Percentiles rank a stretch among this genome's conserved stretches.
Evolutionary conservation across 2,329 filamentous ascomycete species (phyloP).

Genomic region (Paecilomyces dactylethromorphus): DNA sequence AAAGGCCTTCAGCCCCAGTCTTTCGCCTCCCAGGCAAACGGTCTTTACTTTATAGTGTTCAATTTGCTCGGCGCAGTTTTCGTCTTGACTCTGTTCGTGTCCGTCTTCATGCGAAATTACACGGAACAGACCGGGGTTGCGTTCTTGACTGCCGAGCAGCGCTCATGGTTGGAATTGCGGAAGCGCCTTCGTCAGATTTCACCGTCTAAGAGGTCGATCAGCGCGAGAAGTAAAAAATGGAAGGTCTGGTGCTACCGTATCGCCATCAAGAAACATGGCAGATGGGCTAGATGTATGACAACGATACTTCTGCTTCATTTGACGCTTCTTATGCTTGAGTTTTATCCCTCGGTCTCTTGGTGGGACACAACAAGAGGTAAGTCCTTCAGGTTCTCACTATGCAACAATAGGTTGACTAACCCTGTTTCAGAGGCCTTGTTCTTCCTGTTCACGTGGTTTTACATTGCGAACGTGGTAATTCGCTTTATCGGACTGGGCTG

Average conservation of each 20-base stretch:
- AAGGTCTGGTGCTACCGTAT: slow-evolving; percentile 92
- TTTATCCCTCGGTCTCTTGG: slow-evolving; percentile 62
- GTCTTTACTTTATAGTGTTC: slow-evolving; percentile 91
- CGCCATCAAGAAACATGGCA: slow-evolving; percentile 87
- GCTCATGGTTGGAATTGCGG: slow-evolving; percentile 90
- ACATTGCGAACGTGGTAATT: slow-evolving; percentile 74
- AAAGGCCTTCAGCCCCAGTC: slow-evolving; percentile 64
- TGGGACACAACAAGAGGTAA: slow-evolving; percentile 64
- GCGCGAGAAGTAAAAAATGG: slow-evolving; percentile 68
- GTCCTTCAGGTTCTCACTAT: slow-evolving; percentile 5
- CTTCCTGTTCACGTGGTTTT: slow-evolving; percentile 72
- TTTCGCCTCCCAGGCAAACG: slow-evolving; percentile 71
- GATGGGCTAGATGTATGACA: slow-evolving; percentile 82
- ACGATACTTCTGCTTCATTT: slow-evolving; percentile 74
- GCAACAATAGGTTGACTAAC: slow-evolving; percentile 13
- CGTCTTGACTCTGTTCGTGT: slow-evolving; percentile 93
- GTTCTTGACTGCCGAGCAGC: slow-evolving; percentile 89
- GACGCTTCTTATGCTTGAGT: slow-evolving; percentile 76
- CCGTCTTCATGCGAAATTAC: slow-evolving; percentile 99
- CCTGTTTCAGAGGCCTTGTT: slow-evolving; percentile 61
- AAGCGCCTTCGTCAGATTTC: slow-evolving; percentile 90
- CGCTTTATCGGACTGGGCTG: slow-evolving; percentile 85
- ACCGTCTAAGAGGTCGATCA: slow-evolving; percentile 84
- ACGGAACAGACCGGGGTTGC: slow-evolving; percentile 97
- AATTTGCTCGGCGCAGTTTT: slow-evolving; percentile 95